These are phyloP conservation scores for Gastrolobium bilobum DNA, from an alignment of 306 rosid genomes.

Conservation along the genomic window DNA sequence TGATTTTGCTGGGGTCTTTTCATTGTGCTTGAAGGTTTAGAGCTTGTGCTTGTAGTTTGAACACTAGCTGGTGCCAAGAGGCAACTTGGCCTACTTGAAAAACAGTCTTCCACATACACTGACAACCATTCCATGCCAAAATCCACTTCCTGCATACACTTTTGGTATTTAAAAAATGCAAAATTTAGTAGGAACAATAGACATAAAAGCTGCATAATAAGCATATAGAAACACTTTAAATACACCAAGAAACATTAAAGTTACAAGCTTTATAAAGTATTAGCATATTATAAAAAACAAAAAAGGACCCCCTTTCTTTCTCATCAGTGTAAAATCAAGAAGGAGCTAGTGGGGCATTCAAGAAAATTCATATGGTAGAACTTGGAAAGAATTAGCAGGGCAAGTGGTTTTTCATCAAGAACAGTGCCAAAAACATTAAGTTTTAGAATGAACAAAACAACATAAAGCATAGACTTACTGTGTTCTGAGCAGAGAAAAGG, in stretches of 20 bases:
- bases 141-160: slow-evolving; percentile 62
- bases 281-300: background rate
- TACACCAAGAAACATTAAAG: background rate
- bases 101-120: slow-evolving; percentile 71
- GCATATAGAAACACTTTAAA: background rate
- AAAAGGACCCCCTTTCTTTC: background rate
- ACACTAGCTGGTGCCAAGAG: slow-evolving; percentile 52
- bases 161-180: background rate
- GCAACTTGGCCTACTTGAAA: slow-evolving; percentile 64
- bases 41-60: slow-evolving; percentile 42
- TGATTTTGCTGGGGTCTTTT: slow-evolving; percentile 40
- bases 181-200: slow-evolving; percentile 34
- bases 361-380: slow-evolving; percentile 22
- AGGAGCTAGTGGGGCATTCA: background rate
- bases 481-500: slow-evolving; percentile 55
- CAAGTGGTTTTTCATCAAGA: background rate
- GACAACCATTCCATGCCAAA: slow-evolving; percentile 74
- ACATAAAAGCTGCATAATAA: background rate
- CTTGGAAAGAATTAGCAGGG: slow-evolving; percentile 3
- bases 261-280: background rate
- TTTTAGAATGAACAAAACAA: background rate
- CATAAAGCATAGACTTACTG: slow-evolving; percentile 9
- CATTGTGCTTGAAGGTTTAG: slow-evolving; percentile 50
- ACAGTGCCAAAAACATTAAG: background rate
- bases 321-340: background rate